Base-by-base conservation (phyloP, 495 filamentous ascomycete species). In the Xylaria castorea region DNA sequence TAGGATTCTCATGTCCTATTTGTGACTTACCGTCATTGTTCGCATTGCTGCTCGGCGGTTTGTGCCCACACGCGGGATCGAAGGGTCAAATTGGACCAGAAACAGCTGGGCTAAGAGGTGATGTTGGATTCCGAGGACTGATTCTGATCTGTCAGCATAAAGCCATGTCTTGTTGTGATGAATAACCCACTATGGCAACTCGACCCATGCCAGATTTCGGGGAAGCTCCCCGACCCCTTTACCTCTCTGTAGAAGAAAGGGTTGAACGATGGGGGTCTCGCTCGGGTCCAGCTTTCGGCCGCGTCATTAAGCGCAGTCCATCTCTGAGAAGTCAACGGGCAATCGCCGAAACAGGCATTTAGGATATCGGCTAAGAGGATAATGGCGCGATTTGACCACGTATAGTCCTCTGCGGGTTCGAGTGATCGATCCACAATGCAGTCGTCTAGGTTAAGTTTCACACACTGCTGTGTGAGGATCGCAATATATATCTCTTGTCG, bases 401-500 rank as follows among this genome's bases (percentile, higher is more conserved):
- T 81, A 73, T 83, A 84, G 64, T 88, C 87, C 69, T 83, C 80
- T 0, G 82, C 78, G 1, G 78, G 72, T 0, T 76, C 75, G 12
- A 85, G 75, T 0, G 83, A 83, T 44, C 84, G 82, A 66, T 87
- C 82, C 69, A 86, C 79, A 25, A 86, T 76, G 18, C 78, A 80
- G 53, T 81, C 76, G 18, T 81, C 76, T 7, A 86, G 76, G 64
- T 77, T 83, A 38, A 86, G 74, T 20, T 81, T 76, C 14, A 88
- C 82, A 4, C 80, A 75, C 70, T 82, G 77, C 40, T 85, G 81
- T 8, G 82, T 86, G n/a, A 86, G 85, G 67, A 88, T 87, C 6
- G 87, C 87, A 27, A 80, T 80, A 75, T 88, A 88, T 48, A 90
- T 88, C 71, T 88, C 86, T 70, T 89, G 87, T 18, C 87, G 83